Percentiles rank a stretch among this genome's conserved stretches.
Conservation (phyloP, 176 grass and related monocot genomes). For the Paspalum vaginatum region DNA sequence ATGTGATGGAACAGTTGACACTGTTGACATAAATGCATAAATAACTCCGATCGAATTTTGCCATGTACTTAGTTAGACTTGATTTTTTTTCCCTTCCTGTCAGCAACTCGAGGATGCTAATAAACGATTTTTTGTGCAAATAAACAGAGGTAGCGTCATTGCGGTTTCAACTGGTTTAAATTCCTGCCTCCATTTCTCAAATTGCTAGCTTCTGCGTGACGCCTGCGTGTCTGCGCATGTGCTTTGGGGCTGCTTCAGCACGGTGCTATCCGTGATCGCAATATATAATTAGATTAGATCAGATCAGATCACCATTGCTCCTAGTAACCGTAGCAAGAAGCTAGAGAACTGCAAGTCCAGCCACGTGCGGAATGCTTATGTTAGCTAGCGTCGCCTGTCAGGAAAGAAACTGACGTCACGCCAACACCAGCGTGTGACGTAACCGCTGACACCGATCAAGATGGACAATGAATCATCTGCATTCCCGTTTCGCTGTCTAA, state of each 20-base stretch:
- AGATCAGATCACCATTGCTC: too few relatives aligned
- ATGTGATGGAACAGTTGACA: slow-evolving; percentile 14
- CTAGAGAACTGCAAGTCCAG: too few relatives aligned
- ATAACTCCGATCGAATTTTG: background rate
- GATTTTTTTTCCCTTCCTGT: background rate
- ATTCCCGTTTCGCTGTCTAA: background rate
- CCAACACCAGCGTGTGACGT: background rate
- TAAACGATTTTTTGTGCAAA: slow-evolving; percentile 1
- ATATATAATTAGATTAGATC: background rate
- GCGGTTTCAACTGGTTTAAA: background rate
- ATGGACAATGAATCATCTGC: slow-evolving; percentile 2
- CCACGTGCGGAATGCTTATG: too few relatives aligned
- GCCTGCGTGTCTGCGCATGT: background rate
- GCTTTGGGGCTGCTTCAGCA: background rate
- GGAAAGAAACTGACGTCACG: too few relatives aligned
- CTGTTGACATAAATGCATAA: too few relatives aligned
- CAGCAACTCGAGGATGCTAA: background rate
- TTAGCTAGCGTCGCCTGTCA: too few relatives aligned
- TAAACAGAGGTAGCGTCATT: background rate
- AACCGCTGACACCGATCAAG: background rate
- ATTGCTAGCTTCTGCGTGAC: background rate
- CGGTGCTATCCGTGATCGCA: background rate
- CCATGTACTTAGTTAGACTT: background rate
- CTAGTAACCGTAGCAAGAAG: too few relatives aligned
- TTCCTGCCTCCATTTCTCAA: background rate